Conservation (phyloP, 352 stramenopile species). For the Pythium myriotylum region DNA sequence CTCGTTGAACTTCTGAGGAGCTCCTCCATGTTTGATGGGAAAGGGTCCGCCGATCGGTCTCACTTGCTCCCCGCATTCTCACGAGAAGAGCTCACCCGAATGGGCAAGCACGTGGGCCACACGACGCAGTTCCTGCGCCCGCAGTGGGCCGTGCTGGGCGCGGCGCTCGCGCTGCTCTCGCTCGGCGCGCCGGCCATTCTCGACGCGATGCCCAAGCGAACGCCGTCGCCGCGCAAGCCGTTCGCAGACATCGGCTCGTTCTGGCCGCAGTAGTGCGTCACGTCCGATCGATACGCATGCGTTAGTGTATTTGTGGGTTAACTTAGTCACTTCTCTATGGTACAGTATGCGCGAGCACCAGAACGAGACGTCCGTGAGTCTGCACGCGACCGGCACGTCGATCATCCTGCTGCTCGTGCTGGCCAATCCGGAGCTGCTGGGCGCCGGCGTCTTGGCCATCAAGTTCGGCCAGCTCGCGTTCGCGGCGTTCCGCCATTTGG, state of each 20-base stretch:
- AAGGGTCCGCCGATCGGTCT: too few species aligned
- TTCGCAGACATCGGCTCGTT: slow-evolving; percentile 44
- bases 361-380: slow-evolving; percentile 43
- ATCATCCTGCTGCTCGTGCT: slow-evolving; percentile 39
- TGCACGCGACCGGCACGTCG: slow-evolving; percentile 49
- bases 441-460: slow-evolving; percentile 29
- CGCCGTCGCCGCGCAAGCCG: slow-evolving; percentile 41
- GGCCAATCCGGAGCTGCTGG: slow-evolving; percentile 41
- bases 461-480: slow-evolving; percentile 48
- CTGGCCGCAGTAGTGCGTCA: slow-evolving; percentile 48
- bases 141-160: slow-evolving; percentile 37
- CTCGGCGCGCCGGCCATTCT: slow-evolving; percentile 28
- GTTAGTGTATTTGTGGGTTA: slow-evolving; percentile 4
- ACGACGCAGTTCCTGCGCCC: slow-evolving; percentile 30
- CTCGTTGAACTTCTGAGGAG: too few species aligned
- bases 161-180: slow-evolving; percentile 34
- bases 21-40: too few species aligned
- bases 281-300: background rate
- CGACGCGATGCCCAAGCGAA: slow-evolving; percentile 15
- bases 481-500: slow-evolving; percentile 37
- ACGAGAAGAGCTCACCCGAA: too few species aligned
- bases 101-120: slow-evolving; percentile 29
- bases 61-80: too few species aligned
- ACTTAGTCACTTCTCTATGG: slow-evolving; percentile 7
- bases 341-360: slow-evolving; percentile 44